A percentile compares a stretch with the other conserved stretches of the same genome.
Conservation (phyloP, 129 eudicot genomes). For the Flaveria ramosissima region DNA sequence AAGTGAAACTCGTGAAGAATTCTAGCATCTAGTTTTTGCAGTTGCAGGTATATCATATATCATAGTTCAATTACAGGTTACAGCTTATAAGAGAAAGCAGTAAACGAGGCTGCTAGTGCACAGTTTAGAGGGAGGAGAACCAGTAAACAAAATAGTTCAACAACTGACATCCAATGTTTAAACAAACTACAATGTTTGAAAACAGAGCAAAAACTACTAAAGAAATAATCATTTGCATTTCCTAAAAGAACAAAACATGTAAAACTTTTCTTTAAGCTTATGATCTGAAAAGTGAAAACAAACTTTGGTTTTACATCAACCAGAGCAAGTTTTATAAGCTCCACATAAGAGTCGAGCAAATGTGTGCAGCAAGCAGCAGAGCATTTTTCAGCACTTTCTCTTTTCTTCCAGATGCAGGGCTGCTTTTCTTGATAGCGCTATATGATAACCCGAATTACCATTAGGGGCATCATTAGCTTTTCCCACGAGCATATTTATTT, state of each 20-base stretch:
- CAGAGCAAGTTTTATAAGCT: background rate
- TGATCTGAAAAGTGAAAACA: background rate
- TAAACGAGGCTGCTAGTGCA: background rate
- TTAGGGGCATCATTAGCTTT: background rate
- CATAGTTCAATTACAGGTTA: background rate
- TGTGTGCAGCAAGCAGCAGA: background rate
- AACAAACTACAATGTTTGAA: background rate
- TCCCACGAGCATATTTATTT: background rate
- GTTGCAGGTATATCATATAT: background rate
- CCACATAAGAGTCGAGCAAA: background rate
- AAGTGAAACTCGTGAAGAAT: background rate
- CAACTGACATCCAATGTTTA: background rate
- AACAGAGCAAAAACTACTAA: background rate
- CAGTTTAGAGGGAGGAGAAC: background rate
- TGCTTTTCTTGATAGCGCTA: background rate
- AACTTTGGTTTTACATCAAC: slow-evolving; percentile 14
- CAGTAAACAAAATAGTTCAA: background rate
- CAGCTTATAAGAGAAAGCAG: background rate
- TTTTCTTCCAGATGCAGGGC: background rate
- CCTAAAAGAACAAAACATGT: background rate
- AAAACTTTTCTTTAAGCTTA: slow-evolving; percentile 11
- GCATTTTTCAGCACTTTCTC: background rate
- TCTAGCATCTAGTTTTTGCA: background rate
- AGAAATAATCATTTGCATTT: background rate
- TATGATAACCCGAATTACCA: background rate